Evolutionary conservation across 73 alveolate species (phyloP).

Genomic region (Paramecium bursaria): DNA sequence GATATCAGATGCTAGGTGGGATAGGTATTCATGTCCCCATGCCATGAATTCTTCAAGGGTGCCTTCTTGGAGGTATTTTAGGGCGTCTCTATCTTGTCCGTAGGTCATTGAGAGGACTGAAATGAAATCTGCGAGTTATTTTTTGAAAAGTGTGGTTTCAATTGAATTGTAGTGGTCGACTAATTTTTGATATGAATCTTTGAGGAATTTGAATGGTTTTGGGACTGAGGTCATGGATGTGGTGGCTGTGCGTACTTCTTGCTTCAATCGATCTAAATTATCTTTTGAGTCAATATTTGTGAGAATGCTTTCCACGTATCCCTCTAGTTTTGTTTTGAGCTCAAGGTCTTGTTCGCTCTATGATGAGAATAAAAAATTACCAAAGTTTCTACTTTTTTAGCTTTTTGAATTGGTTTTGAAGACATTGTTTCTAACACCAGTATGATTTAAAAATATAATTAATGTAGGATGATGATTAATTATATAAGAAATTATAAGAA

Average conservation of each 20-base stretch:
- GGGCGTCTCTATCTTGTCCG: constrained; percentile 87
- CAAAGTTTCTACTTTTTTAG: background rate
- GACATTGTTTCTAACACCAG: background rate
- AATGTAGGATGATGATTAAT: no score
- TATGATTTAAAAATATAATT: no score
- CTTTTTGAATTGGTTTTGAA: background rate
- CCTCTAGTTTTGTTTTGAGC: constrained; percentile 12
- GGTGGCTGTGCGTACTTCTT: constrained; percentile 92
- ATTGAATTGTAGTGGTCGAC: constrained; percentile 74
- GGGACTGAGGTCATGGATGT: constrained; percentile 98
- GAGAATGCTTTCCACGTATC: constrained; percentile 21
- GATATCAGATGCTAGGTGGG: constrained; percentile 90
- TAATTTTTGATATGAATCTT: constrained; percentile 79
- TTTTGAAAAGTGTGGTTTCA: constrained; percentile 76
- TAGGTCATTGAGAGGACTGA: constrained; percentile 91
- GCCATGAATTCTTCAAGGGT: constrained; percentile 80
- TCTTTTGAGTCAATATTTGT: constrained; percentile 62
- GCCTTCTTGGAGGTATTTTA: constrained; percentile 87
- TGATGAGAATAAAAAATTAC: no score
- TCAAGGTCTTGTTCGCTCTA: constrained; percentile 51
- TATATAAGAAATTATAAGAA: constrained; percentile 4
- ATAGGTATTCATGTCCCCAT: constrained; percentile 97
- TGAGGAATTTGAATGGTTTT: constrained; percentile 92
- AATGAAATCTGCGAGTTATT: constrained; percentile 85
- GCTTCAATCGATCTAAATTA: constrained; percentile 81